Evolutionary conservation across 257 asterid genomes (phyloP), one percentile per base, ranked within the genome.

Genomic region (Lithospermum erythrorhizon): DNA sequence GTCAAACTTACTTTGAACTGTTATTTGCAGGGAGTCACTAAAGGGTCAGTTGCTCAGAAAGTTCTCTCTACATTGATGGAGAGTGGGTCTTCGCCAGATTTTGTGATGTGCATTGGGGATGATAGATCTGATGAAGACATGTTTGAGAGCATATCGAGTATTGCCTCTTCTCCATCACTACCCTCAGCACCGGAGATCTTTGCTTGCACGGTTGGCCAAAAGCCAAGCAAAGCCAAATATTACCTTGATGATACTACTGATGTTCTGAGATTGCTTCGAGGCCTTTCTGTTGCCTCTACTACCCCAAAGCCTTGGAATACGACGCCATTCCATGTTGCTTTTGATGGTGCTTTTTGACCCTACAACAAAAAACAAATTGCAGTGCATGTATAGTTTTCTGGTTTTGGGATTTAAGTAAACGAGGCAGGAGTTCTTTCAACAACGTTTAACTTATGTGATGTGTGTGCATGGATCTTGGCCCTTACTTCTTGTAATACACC

Each of bases 151-250:
- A 87, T 89, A 79, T 57, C 65, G 47, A 76, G 75, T 65, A 62
- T 69, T 0, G 79, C 70, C 29, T 78, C 86, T 18, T 69, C 69
- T 56, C 70, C 82, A 35, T 72, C 81, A 13, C 67, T 76, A 25
- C 60, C 77, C 47, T 51, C 84, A 22, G 73, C 72, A 52, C 94
- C 93, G 0, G 94, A 87, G 67, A 77, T 90, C 57, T 90, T 81
- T 66, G 95, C 97, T 56, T 90, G 97, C 72, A 90, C 97, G 0
- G 97, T 90, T 24, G 97, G 95, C 64, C 95, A 85, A 64, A 90
- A 90, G 65, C 97, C 97, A 18, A 90, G 97, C 87, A 90, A 87
- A 79, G 97, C 95, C 17, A 87, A 83, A 65, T 90, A 84, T 68
- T 90, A 90, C 76, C 90, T 87, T 1, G 95, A 90, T 24, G 97